Base-by-base conservation (phyloP, 1,284 basidiomycete species). In the Stereum hirsutum region DNA sequence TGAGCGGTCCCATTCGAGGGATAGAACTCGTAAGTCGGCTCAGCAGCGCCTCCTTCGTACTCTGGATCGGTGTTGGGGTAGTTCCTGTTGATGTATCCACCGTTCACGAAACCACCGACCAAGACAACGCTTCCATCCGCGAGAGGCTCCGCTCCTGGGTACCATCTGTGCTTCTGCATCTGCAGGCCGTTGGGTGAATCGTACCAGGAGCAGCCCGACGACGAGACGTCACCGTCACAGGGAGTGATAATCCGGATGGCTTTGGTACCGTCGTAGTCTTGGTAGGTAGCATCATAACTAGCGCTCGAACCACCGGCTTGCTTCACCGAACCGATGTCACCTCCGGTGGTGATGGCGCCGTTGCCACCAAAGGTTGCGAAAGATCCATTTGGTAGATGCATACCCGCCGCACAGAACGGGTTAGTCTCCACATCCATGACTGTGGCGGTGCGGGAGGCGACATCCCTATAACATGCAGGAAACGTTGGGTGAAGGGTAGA, bases 1-100 rank as follows among this genome's bases (percentile, higher is more conserved):
- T 78, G 68, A 2, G 82, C 36, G 11, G 23, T 56, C 25, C 76
- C 72, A 44, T 65, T 72, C 11, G 77, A 65, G n/a, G 89, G 92
- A 64, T 75, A 95, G 63, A 91, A 92, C 67, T 94, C 84, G 53
- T 72, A 85, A 0, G 81, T 86, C 12, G 76, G 74, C 45, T 81
- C 74, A 0, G 80, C 75, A n/a, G n/a, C n/a, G n/a, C n/a, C n/a
- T 15, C 73, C 79, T 46, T 77, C 78, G 44, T 82, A 82, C 56
- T 81, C 77, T 3, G 80, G 81, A 54, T 85, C 81, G 4, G 52
- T 62, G 52, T 83, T 84, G 15, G 84, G 84, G 28, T 65, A 73
- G 55, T 87, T 93, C 14, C 91, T 73, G 63, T 96, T 95, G 62
- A 93, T 75, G 62, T 94, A 92, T 19, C 84, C 83, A 52, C 92